Base-by-base conservation (phyloP, 345 rosid species). In the Mangifera indica region DNA sequence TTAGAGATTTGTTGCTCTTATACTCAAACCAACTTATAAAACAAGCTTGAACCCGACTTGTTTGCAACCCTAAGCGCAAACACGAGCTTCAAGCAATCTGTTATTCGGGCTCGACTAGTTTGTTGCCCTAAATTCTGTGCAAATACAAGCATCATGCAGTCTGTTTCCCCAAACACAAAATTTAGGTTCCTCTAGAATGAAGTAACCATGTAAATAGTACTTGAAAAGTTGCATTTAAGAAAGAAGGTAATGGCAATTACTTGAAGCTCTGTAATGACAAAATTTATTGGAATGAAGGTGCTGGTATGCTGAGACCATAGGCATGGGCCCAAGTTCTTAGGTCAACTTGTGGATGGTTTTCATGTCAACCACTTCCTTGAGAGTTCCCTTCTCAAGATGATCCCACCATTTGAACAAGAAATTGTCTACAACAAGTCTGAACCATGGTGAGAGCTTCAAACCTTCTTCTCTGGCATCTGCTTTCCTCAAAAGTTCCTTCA, bases 391-490 rank as follows among this genome's bases (percentile, higher is more conserved):
- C 80, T 92, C 89, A 1, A 92, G 89, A 65, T 84, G 91, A 52
- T 95, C 97, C 99, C 99, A 95, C 98, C 97, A 92, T 65, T 87
- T 87, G 80, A 91, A 87, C 85, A 95, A 82, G 89, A 92, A 95
- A 77, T 95, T 88, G 69, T 95, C 98, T 24, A 89, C 97, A 0
- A 92, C 89, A n/a, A 95, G 82, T 79, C 97, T 88, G 84, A 92
- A 95, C 99, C 98, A 92, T 7, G 99, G 98, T 8, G 98, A 89
- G 74, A 95, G 72, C 79, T 90, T 91, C 84, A 95, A 70, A 18
- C 88, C 93, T 14, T 77, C 97, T 74, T 95, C 98, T 4, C 98
- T 96, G 0, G 87, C 88, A 80, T 94, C 98, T 10, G 89, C 93
- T 81, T 90, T 92, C 81, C 87, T 89, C 85, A 95, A 67, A 46